Evolutionary conservation across 192 early-diverging fungal species (phyloP), one percentile per base, ranked within the genome.

Genomic region (Piromyces sp.): DNA sequence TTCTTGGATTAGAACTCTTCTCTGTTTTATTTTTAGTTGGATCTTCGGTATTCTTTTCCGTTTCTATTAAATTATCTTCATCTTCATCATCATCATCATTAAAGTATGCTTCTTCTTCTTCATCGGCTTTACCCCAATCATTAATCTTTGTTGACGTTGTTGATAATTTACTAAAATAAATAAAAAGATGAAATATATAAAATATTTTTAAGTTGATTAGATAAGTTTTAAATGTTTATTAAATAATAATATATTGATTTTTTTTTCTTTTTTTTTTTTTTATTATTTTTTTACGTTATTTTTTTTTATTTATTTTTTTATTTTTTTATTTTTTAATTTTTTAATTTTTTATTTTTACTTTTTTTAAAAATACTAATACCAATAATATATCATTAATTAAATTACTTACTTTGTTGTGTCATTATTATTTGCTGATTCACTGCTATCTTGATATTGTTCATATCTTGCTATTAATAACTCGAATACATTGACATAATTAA

Each of bases 401-500:
- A n/a, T n/a, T n/a, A n/a, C 26, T 51, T 68, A 68, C 51, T 19
- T 68, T n/a, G 51, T 68, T 9, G 51, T 68, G 9, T 68, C 51
- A 68, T 68, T 68, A n/a, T 26, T 68, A n/a, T n/a, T n/a, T 0
- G 9, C 26, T 22, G 51, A n/a, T 68, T 68, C 51, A n/a, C 26
- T 68, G n/a, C 6, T 68, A 68, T 93, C 92, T n/a, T 86, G 81
- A 37, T 90, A 88, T 80, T 93, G 89, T 79, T 94, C 94, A 84
- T 93, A 90, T 80, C 84, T 81, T 78, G 86, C 79, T 79, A 90
- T 83, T 29, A 96, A 81, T 33, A 83, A 80, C 31, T 91, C 86
- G 83, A 92, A 94, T 2, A 91, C 92, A 14, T 87, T 81, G 12
- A 92, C 88, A 82, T 95, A 95, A 3, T 86, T 83, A 30, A 94